Conservation (phyloP, 2,329 filamentous ascomycete species). For the Nemania bipapillata region DNA sequence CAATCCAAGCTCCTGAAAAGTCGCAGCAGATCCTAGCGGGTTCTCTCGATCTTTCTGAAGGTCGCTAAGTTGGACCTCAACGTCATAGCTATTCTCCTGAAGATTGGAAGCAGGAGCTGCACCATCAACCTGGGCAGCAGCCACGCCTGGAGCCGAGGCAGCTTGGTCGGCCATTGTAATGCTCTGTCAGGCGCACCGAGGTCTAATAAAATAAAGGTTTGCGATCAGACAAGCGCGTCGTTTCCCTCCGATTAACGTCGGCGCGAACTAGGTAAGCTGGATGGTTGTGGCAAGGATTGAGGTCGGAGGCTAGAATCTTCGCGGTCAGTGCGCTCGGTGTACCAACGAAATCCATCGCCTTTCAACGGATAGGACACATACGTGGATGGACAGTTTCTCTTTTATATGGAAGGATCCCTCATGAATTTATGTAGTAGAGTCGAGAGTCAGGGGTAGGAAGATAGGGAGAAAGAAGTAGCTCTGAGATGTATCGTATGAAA, state of each 20-base stretch:
- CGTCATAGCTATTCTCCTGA: conserved; percentile 81
- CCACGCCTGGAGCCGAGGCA: conserved; percentile 39
- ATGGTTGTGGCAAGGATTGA: neutral
- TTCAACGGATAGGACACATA: neutral
- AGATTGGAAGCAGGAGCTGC: conserved; percentile 60
- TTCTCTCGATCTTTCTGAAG: conserved; percentile 87
- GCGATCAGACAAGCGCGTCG: neutral
- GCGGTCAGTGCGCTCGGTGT: neutral
- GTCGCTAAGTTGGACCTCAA: conserved; percentile 91
- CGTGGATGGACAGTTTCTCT: neutral
- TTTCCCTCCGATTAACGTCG: neutral
- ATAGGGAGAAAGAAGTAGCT: conserved; percentile 13
- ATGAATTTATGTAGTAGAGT: neutral
- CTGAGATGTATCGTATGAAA: conserved; percentile 10
- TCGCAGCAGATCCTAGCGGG: conserved; percentile 84
- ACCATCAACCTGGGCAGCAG: conserved; percentile 54
- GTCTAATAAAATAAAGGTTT: neutral
- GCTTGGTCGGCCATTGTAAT: conserved; percentile 44
- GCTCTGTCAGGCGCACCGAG: conserved; percentile 1
- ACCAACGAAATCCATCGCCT: neutral
- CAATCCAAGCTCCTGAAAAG: conserved; percentile 88
- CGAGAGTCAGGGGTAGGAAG: neutral
- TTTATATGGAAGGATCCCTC: neutral
- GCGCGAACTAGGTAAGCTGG: neutral
- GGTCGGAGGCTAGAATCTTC: conserved; percentile 9